Percentiles rank a stretch among this genome's conserved stretches.
Conservation (phyloP, 768 basidiomycete species). For the Boletus bicolor region DNA sequence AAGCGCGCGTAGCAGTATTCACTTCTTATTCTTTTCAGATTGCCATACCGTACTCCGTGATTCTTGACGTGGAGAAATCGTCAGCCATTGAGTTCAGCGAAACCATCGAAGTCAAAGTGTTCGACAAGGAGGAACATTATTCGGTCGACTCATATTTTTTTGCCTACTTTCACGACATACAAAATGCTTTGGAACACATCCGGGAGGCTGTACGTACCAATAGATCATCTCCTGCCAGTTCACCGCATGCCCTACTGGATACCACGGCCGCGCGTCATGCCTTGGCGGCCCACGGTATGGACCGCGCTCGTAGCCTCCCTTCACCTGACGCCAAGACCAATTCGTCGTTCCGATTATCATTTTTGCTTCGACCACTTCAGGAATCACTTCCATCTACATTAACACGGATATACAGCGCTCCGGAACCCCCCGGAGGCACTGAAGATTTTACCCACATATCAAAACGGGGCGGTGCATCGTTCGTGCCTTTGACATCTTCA, state of each 20-base stretch:
- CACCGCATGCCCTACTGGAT: constrained; percentile 45
- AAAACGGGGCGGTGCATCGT: constrained; percentile 51
- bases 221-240: constrained; percentile 32
- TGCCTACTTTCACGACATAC: constrained; percentile 86
- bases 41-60: constrained; percentile 87
- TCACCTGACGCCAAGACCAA: constrained; percentile 30
- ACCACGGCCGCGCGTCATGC: constrained; percentile 49
- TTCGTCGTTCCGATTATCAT: constrained; percentile 61
- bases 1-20: neutral
- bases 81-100: constrained; percentile 94
- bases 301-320: constrained; percentile 42
- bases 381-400: constrained; percentile 45
- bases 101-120: constrained; percentile 90
- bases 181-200: constrained; percentile 76
- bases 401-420: constrained; percentile 29
- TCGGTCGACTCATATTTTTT: constrained; percentile 89
- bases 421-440: constrained; percentile 35
- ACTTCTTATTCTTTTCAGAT: constrained; percentile 47
- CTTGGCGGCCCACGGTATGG: constrained; percentile 26
- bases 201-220: constrained; percentile 67
- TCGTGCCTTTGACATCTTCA: constrained; percentile 58
- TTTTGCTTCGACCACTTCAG: constrained; percentile 65
- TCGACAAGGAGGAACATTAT: constrained; percentile 75
- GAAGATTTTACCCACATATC: constrained; percentile 76
- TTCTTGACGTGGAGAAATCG: constrained; percentile 86